Evolutionary conservation across 495 filamentous ascomycete species (phyloP).

Genomic region (Daldinia vernicosa): DNA sequence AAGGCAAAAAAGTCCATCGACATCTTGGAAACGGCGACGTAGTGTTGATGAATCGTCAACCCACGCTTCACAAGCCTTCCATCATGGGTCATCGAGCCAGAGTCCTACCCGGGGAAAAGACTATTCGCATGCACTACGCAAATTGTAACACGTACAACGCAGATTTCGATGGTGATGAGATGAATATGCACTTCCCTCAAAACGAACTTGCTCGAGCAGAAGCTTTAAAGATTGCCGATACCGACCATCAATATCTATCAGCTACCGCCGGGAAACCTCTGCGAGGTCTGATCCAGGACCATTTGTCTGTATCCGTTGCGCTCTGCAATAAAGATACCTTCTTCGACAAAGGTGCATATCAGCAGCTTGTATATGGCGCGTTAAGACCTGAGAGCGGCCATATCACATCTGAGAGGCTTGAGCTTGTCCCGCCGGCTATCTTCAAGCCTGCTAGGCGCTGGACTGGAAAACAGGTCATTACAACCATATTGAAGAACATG

Average conservation of each 20-base stretch:
- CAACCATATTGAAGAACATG: constrained; percentile 92
- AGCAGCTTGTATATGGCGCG: constrained; percentile 89
- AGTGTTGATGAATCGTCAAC: constrained; percentile 98
- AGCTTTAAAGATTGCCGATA: constrained; percentile 90
- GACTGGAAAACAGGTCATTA: constrained; percentile 98
- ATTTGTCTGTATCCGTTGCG: constrained; percentile 92
- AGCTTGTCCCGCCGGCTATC: constrained; percentile 80
- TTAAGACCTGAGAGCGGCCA: constrained; percentile 89
- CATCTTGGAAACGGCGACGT: constrained; percentile 97
- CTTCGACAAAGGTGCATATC: constrained; percentile 87
- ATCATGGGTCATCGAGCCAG: constrained; percentile 98
- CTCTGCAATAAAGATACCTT: constrained; percentile 94
- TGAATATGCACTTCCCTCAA: constrained; percentile 99
- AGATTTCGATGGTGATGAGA: constrained; percentile 99
- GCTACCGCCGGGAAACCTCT: constrained; percentile 93
- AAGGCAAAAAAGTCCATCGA: constrained; percentile 96
- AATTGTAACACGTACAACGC: constrained; percentile 99
- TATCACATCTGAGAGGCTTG: constrained; percentile 73
- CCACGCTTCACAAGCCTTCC: constrained; percentile 99
- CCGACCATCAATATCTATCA: constrained; percentile 96
- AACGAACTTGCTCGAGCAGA: constrained; percentile 94
- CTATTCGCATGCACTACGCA: constrained; percentile 99
- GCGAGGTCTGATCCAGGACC: constrained; percentile 97
- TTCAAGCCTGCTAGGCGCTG: constrained; percentile 83
- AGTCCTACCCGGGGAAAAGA: constrained; percentile 92